These are phyloP conservation scores for Candida glaebosa DNA, from an alignment of 805 yeast genomes.

Conservation along the genomic window DNA sequence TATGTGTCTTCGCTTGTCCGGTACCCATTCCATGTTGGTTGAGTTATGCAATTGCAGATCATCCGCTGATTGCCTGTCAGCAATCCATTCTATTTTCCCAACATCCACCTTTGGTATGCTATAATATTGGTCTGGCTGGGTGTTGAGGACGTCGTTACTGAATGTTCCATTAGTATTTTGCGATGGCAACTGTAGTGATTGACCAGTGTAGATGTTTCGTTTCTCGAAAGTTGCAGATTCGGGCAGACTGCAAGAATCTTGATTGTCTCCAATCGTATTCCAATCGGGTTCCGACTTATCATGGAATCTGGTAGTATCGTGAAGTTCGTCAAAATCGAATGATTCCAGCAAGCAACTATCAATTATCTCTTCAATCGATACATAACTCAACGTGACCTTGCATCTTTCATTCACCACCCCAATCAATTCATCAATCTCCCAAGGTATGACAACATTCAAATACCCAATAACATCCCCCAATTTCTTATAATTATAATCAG, in stretches of 20 bases:
- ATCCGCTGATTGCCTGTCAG: not conserved
- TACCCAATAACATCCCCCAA: constrained; percentile 43
- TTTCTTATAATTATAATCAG: constrained; percentile 35
- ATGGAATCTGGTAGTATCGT: not conserved
- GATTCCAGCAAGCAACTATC: constrained; percentile 55
- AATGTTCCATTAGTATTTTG: not conserved
- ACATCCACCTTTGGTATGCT: not conserved
- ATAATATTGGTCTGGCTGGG: not conserved
- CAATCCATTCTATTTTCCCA: not conserved
- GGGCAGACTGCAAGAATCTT: not conserved
- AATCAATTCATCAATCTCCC: constrained; percentile 55
- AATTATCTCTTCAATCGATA: constrained; percentile 58
- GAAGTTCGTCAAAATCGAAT: constrained; percentile 7
- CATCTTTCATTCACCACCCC: constrained; percentile 46
- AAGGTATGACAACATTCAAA: constrained; percentile 49
- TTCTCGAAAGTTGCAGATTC: not conserved
- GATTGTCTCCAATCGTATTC: not conserved
- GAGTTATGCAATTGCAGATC: too few relatives aligned
- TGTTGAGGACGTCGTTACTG: too few relatives aligned
- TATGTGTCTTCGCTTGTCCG: not conserved
- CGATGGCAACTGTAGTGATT: not conserved
- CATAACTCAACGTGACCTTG: constrained; percentile 43
- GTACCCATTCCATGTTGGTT: not conserved
- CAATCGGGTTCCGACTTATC: constrained; percentile 1
- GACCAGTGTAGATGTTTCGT: not conserved